These are phyloP conservation scores for Fonsecaea erecta DNA, from an alignment of 2,329 filamentous ascomycete species.

Conservation along the genomic window DNA sequence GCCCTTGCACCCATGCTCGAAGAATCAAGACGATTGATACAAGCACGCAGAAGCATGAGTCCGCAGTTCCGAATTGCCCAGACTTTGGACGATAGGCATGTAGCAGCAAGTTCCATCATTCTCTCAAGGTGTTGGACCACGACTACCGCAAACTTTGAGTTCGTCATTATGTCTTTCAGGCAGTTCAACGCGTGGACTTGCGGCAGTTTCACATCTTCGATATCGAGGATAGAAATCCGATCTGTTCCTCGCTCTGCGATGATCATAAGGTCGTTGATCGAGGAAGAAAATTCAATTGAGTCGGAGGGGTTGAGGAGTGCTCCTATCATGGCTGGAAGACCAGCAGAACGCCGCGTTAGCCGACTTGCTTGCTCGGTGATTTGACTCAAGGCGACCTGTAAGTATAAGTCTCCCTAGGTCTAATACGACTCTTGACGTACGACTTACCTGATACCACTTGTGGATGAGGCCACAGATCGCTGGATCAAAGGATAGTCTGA, in stretches of 20 bases:
- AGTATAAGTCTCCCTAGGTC: background rate
- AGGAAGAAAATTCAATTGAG: slow-evolving; percentile 62
- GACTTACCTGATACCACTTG: slow-evolving; percentile 70
- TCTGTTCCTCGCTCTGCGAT: slow-evolving; percentile 21
- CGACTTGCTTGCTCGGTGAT: slow-evolving; percentile 78
- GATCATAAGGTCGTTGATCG: slow-evolving; percentile 56
- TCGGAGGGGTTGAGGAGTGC: slow-evolving; percentile 75
- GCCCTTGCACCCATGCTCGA: slow-evolving; percentile 3
- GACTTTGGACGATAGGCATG: slow-evolving; percentile 76
- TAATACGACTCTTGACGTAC: background rate
- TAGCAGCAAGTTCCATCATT: slow-evolving; percentile 77
- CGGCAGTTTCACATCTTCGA: slow-evolving; percentile 65
- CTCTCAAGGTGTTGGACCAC: slow-evolving; percentile 75
- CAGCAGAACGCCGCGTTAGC: slow-evolving; percentile 84
- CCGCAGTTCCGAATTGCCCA: slow-evolving; percentile 97
- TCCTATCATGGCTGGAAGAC: slow-evolving; percentile 83
- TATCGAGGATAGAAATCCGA: slow-evolving; percentile 37
- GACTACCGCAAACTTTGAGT: slow-evolving; percentile 71
- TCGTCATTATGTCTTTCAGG: slow-evolving; percentile 88
- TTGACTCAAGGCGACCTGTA: slow-evolving; percentile 66
- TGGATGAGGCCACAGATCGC: slow-evolving; percentile 58
- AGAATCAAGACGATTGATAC: slow-evolving; percentile 51
- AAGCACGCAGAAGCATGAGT: slow-evolving; percentile 81
- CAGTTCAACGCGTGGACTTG: slow-evolving; percentile 97
- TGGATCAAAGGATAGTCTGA: slow-evolving; percentile 57